These are phyloP conservation scores for Thoreauomyces humboldtii DNA, from an alignment of 192 early-diverging fungal genomes.

Conservation along the genomic window DNA sequence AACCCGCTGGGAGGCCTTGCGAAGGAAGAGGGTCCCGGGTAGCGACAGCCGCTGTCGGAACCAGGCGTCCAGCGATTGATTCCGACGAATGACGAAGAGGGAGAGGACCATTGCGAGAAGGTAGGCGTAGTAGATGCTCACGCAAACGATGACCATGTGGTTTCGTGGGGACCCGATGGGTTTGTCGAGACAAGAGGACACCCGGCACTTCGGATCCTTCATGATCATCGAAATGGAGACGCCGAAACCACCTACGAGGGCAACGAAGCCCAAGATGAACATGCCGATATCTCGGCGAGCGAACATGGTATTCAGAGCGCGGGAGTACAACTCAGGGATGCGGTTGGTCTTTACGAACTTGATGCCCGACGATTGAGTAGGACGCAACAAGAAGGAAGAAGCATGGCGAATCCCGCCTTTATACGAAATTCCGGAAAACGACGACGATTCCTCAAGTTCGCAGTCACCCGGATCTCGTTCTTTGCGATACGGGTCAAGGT, in stretches of 20 bases:
- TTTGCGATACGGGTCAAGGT: too few relatives aligned
- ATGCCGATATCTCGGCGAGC: not conserved
- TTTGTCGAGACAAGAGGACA: not conserved
- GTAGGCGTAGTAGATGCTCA: not conserved
- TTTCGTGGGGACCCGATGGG: not conserved
- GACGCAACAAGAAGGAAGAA: too few relatives aligned
- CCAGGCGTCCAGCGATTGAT: slow-evolving; percentile 1
- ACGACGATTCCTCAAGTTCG: too few relatives aligned
- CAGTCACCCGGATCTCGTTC: too few relatives aligned
- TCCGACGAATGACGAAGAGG: slow-evolving; percentile 10
- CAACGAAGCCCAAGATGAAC: not conserved
- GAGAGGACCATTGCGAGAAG: not conserved
- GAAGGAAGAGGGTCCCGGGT: not conserved
- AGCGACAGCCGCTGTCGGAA: slow-evolving; percentile 5
- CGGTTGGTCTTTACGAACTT: too few relatives aligned
- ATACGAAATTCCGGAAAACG: too few relatives aligned
- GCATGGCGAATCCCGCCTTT: too few relatives aligned
- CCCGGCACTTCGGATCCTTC: not conserved
- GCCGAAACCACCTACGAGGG: not conserved
- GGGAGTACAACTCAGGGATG: too few relatives aligned
- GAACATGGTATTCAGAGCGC: not conserved
- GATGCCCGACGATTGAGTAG: too few relatives aligned
- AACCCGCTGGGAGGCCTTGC: not conserved
- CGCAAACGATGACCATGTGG: not conserved
- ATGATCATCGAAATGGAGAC: not conserved